Evolutionary conservation across 129 eudicot genomes (phyloP).

Genomic region (Solidago caesia): DNA sequence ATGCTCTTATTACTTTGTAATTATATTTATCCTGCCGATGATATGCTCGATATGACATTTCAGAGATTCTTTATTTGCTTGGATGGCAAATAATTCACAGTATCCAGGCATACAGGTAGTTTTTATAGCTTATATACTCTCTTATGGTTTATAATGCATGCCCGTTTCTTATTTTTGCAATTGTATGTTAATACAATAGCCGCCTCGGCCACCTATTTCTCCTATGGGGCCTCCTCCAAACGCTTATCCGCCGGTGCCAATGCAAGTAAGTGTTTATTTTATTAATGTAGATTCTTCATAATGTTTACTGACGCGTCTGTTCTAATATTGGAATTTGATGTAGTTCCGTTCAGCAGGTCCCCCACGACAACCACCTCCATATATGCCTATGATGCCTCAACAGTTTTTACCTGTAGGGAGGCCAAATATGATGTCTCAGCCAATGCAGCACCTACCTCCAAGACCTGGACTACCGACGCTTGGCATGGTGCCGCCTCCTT

Average conservation of each 20-base stretch:
- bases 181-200: slow-evolving; percentile 36
- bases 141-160: neutral
- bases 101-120: slow-evolving; percentile 70
- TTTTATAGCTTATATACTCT: slow-evolving; percentile 12
- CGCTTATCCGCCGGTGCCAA: slow-evolving; percentile 55
- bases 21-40: slow-evolving; percentile 17
- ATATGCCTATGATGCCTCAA: slow-evolving; percentile 56
- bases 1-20: neutral
- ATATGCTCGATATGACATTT: slow-evolving; percentile 27
- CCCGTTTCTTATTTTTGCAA: slow-evolving; percentile 5
- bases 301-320: neutral
- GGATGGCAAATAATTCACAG: slow-evolving; percentile 76
- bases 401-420: slow-evolving; percentile 65
- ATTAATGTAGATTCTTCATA: neutral
- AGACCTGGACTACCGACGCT: slow-evolving; percentile 52
- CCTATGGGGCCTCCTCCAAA: slow-evolving; percentile 61
- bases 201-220: slow-evolving; percentile 57
- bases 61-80: slow-evolving; percentile 37
- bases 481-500: slow-evolving; percentile 39
- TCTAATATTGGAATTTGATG: slow-evolving; percentile 18
- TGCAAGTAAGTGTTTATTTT: slow-evolving; percentile 58
- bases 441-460: slow-evolving; percentile 53
- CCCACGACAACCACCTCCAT: slow-evolving; percentile 55
- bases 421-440: slow-evolving; percentile 56
- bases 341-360: slow-evolving; percentile 72